phyloP scores from a whole-genome alignment of 2,329 filamentous ascomycete genomes.

The Lachnellula cervina region DNA sequence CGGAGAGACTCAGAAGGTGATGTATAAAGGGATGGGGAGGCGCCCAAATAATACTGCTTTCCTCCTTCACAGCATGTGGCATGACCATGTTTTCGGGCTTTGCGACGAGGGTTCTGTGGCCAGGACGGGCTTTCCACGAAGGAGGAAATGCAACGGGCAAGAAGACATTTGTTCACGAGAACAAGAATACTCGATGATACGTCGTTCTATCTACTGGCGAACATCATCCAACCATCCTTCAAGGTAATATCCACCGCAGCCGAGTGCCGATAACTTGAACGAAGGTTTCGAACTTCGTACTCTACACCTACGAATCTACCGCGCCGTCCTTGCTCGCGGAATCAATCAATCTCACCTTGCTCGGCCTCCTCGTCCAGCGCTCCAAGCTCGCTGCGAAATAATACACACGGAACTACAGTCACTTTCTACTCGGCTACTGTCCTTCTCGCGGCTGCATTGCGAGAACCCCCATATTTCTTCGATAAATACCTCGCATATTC shows the following conservation, averaged over 20 bases:
- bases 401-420: conserved; percentile 37
- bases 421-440: conserved; percentile 36
- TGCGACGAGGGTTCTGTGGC: conserved; percentile 36
- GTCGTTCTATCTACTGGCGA: background rate
- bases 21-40: too few species aligned
- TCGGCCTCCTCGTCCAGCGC: conserved; percentile 28
- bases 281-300: conserved; percentile 44
- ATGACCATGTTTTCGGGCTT: conserved; percentile 39
- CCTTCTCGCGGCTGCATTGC: conserved; percentile 37
- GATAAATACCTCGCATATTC: conserved; percentile 37
- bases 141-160: conserved; percentile 39
- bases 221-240: background rate
- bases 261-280: conserved; percentile 38
- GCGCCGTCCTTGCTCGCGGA: conserved; percentile 18
- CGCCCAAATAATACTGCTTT: conserved; percentile 39
- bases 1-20: too few species aligned
- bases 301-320: conserved; percentile 3
- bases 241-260: conserved; percentile 42
- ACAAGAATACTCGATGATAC: conserved; percentile 40
- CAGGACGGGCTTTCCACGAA: conserved; percentile 27
- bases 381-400: conserved; percentile 31
- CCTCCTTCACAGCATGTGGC: conserved; percentile 43
- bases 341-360: conserved; percentile 36
- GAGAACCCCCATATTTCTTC: conserved; percentile 37
- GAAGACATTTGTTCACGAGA: conserved; percentile 35